Percentiles rank a stretch among this genome's conserved stretches.
Conservation (phyloP, 1,284 basidiomycete species). For the Puccinia sorghi region DNA sequence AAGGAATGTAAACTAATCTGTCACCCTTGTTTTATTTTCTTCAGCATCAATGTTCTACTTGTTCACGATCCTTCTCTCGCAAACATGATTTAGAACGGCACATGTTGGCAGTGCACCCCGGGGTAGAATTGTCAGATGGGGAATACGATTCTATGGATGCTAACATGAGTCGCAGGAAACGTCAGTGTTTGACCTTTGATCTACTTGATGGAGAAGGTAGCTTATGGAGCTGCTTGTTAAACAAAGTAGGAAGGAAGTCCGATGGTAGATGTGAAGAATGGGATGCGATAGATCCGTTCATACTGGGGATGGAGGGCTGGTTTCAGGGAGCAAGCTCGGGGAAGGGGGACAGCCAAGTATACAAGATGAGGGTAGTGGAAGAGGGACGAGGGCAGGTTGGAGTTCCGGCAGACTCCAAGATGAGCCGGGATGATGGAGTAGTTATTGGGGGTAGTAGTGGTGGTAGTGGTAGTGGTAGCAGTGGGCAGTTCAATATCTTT, state of each 20-base stretch:
- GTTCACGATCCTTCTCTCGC: constrained; percentile 37
- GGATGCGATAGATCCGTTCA: constrained; percentile 15
- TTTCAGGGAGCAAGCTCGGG: background rate
- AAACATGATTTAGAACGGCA: constrained; percentile 45
- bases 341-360: too few relatives aligned
- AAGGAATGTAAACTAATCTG: background rate
- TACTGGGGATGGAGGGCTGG: background rate
- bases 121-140: background rate
- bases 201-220: background rate
- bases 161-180: background rate
- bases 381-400: background rate
- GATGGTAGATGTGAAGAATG: constrained; percentile 2
- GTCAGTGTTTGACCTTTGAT: background rate
- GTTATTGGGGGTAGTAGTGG: too few relatives aligned
- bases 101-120: constrained; percentile 49
- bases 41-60: constrained; percentile 45
- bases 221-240: background rate
- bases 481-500: constrained; percentile 11
- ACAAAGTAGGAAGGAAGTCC: background rate
- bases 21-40: background rate
- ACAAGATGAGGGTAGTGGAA: background rate
- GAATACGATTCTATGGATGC: background rate
- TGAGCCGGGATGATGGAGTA: too few relatives aligned
- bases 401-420: too few relatives aligned
- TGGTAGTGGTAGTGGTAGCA: too few relatives aligned